phyloP scores from a whole-genome alignment of 306 rosid genomes.

The Echinosophora koreensis region DNA sequence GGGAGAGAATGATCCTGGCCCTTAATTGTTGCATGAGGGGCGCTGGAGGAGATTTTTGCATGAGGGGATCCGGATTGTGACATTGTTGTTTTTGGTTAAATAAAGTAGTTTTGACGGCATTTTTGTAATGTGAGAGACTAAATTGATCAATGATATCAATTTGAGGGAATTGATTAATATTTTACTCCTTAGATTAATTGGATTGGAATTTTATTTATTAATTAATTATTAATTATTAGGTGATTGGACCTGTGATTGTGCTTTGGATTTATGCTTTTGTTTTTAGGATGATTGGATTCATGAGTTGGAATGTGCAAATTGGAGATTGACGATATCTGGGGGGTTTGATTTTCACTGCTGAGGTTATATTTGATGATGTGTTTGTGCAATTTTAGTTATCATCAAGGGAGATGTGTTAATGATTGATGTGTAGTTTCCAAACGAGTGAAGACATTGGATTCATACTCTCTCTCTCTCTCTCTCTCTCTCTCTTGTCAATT shows the following conservation, averaged over 20 bases:
- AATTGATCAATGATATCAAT: too few species aligned
- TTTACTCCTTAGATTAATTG: neutral
- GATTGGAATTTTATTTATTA: neutral
- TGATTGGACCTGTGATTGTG: too few species aligned
- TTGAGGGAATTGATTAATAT: too few species aligned
- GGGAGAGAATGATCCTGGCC: too few species aligned
- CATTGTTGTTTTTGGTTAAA: too few species aligned
- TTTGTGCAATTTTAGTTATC: neutral
- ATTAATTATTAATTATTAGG: too few species aligned
- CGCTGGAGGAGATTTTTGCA: too few species aligned
- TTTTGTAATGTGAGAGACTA: too few species aligned
- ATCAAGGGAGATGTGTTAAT: neutral
- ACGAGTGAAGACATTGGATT: neutral
- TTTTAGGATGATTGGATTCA: neutral
- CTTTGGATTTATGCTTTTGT: neutral
- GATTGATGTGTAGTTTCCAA: conserved; percentile 20
- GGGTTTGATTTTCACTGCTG: neutral
- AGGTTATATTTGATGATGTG: neutral
- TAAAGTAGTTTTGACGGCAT: too few species aligned
- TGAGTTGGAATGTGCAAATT: neutral
- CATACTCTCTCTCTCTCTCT: neutral
- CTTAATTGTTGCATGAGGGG: too few species aligned
- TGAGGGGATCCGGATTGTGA: too few species aligned
- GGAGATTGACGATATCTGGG: neutral
- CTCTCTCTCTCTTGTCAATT: neutral